phyloP scores from a whole-genome alignment of 2,329 filamentous ascomycete species.

The Albifimbria verrucaria region DNA sequence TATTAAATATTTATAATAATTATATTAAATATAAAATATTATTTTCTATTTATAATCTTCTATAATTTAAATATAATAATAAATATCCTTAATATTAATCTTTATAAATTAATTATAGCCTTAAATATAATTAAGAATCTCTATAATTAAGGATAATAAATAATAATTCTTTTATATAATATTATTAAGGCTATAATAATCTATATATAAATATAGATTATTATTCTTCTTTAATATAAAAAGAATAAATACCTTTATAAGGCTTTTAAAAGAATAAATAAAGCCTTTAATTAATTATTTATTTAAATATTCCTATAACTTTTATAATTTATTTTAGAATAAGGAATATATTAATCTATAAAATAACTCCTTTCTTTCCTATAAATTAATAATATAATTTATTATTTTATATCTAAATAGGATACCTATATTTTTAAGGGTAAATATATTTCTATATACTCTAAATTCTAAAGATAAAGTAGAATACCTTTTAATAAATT shows the following conservation, averaged over 20 bases:
- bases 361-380: background rate
- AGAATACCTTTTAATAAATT: background rate
- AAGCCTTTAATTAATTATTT: conserved; percentile 6
- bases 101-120: conserved; percentile 6
- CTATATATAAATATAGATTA: conserved; percentile 9
- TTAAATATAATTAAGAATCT: conserved; percentile 5
- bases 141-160: conserved; percentile 7
- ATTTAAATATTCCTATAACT: conserved; percentile 8
- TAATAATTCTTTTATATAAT: conserved; percentile 9
- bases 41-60: conserved; percentile 10
- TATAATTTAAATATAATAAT: conserved; percentile 10
- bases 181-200: conserved; percentile 10
- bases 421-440: background rate
- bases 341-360: conserved; percentile 8
- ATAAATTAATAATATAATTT: conserved; percentile 7
- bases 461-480: background rate
- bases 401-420: background rate
- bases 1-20: conserved; percentile 13
- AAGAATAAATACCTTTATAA: conserved; percentile 2
- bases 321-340: conserved; percentile 5
- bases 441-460: background rate
- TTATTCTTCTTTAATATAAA: conserved; percentile 10
- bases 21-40: conserved; percentile 8
- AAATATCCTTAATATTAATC: conserved; percentile 10
- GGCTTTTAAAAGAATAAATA: conserved; percentile 6